Evolutionary conservation across 2,329 filamentous ascomycete genomes (phyloP).

Genomic region (Colletotrichum acutatum): DNA sequence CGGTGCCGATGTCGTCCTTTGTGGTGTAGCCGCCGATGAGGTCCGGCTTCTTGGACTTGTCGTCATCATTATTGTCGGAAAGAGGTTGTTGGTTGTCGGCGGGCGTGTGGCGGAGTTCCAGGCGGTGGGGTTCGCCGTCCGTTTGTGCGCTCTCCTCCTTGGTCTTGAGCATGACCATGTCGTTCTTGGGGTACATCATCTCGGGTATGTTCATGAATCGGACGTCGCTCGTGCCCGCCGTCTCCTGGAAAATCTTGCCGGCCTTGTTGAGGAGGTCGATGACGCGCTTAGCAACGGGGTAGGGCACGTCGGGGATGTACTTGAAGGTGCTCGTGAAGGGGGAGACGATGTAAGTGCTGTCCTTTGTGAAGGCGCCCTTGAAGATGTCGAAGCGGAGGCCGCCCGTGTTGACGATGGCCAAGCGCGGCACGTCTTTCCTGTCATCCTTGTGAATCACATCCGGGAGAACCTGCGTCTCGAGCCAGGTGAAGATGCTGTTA

Average conservation of each 20-base stretch:
- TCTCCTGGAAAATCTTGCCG: constrained; percentile 58
- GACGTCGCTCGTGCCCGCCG: constrained; percentile 46
- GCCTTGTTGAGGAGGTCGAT: constrained; percentile 67
- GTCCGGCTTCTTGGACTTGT: constrained; percentile 47
- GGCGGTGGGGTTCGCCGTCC: constrained; percentile 39
- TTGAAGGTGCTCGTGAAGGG: constrained; percentile 86
- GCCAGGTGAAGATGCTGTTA: constrained; percentile 83
- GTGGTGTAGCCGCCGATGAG: constrained; percentile 85
- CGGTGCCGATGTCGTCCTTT: constrained; percentile 80
- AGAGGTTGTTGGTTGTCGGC: constrained; percentile 45
- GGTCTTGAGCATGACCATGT: constrained; percentile 25
- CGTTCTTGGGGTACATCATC: constrained; percentile 44
- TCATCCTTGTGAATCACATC: constrained; percentile 68
- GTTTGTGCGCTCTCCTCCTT: constrained; percentile 13
- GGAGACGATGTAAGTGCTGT: constrained; percentile 86
- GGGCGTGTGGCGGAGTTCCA: constrained; percentile 45
- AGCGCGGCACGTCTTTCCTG: constrained; percentile 69
- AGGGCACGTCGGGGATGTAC: constrained; percentile 84
- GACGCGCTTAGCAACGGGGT: constrained; percentile 77
- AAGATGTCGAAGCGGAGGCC: constrained; percentile 96
- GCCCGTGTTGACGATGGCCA: constrained; percentile 89
- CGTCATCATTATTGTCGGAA: constrained; percentile 30
- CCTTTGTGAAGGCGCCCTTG: constrained; percentile 88
- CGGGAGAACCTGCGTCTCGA: constrained; percentile 80
- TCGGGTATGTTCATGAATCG: constrained; percentile 64